A percentile compares a stretch with the other conserved stretches of the same genome.
These are phyloP conservation scores for Pholiota microspora DNA, from an alignment of 768 basidiomycete genomes.

Conservation along the genomic window DNA sequence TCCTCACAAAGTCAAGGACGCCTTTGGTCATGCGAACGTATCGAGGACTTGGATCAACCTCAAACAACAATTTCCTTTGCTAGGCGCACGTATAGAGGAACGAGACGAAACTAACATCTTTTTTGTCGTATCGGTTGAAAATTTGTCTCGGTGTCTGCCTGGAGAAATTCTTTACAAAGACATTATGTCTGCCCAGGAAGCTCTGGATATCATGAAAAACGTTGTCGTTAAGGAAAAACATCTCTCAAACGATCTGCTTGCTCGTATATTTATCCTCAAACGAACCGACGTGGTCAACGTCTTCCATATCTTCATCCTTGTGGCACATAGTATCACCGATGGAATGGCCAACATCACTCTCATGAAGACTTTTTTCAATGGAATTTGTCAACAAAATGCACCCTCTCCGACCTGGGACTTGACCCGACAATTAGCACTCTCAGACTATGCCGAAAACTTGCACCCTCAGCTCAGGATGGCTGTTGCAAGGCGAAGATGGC, in stretches of 20 bases:
- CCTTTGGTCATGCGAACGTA: slow-evolving; percentile 31
- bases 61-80: slow-evolving; percentile 50
- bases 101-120: slow-evolving; percentile 25
- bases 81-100: slow-evolving; percentile 39
- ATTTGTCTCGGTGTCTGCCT: slow-evolving; percentile 27
- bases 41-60: slow-evolving; percentile 41
- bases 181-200: slow-evolving; percentile 34
- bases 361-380: slow-evolving; percentile 43
- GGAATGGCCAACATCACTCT: slow-evolving; percentile 41
- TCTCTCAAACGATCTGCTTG: slow-evolving; percentile 42
- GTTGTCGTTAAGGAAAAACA: slow-evolving; percentile 31
- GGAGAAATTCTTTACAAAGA: slow-evolving; percentile 38
- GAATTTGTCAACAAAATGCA: slow-evolving; percentile 23
- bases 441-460: slow-evolving; percentile 35
- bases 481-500: slow-evolving; percentile 42
- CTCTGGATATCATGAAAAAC: slow-evolving; percentile 21
- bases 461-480: slow-evolving; percentile 30
- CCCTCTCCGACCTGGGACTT: slow-evolving; percentile 21
- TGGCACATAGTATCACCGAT: slow-evolving; percentile 52
- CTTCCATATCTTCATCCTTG: slow-evolving; percentile 41
- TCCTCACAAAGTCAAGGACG: slow-evolving; percentile 8
- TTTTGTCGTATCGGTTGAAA: slow-evolving; percentile 41
- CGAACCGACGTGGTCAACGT: slow-evolving; percentile 32
- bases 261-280: slow-evolving; percentile 39
- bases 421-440: slow-evolving; percentile 39